Conservation (phyloP, 768 basidiomycete genomes). For the Boletus vinaceobasis region DNA sequence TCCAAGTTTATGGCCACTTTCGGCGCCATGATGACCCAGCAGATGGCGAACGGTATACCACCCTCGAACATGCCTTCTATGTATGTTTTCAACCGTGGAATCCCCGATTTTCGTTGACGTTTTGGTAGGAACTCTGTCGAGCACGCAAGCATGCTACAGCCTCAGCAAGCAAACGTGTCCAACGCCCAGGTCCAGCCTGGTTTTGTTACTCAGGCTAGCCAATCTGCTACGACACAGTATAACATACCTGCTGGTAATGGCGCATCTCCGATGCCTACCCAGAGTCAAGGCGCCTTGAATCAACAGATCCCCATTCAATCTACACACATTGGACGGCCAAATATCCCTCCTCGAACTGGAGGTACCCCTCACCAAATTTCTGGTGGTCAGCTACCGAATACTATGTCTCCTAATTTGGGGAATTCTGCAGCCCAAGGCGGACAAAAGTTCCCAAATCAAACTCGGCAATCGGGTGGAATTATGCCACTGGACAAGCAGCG, state of each 20-base stretch:
- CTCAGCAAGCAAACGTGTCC: conserved; percentile 13
- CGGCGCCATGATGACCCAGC: conserved; percentile 23
- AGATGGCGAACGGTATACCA: conserved; percentile 22
- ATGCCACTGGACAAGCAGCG: conserved; percentile 46
- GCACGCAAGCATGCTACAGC: conserved; percentile 17
- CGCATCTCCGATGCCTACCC: conserved; percentile 21
- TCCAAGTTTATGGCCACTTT: conserved; percentile 34
- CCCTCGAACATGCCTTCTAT: conserved; percentile 28
- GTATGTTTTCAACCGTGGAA: conserved; percentile 26
- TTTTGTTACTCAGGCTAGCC: conserved; percentile 17
- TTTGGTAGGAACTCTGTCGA: conserved; percentile 17
- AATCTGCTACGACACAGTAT: conserved; percentile 14
- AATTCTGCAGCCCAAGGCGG: conserved; percentile 21
- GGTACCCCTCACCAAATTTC: conserved; percentile 38
- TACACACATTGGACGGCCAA: conserved; percentile 28
- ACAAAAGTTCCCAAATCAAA: conserved; percentile 23
- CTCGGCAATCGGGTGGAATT: conserved; percentile 10
- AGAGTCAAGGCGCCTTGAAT: conserved; percentile 14
- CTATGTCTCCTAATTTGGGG: conserved; percentile 34
- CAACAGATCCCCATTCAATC: conserved; percentile 34
- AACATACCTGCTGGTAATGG: conserved; percentile 16
- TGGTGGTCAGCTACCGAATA: conserved; percentile 27
- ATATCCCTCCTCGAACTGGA: conserved; percentile 37
- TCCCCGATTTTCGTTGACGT: conserved; percentile 3
- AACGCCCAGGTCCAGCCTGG: conserved; percentile 20